Conservation (phyloP, 225 moss, liverwort and hornwort species). For the Physcomitrellopsis africana region DNA sequence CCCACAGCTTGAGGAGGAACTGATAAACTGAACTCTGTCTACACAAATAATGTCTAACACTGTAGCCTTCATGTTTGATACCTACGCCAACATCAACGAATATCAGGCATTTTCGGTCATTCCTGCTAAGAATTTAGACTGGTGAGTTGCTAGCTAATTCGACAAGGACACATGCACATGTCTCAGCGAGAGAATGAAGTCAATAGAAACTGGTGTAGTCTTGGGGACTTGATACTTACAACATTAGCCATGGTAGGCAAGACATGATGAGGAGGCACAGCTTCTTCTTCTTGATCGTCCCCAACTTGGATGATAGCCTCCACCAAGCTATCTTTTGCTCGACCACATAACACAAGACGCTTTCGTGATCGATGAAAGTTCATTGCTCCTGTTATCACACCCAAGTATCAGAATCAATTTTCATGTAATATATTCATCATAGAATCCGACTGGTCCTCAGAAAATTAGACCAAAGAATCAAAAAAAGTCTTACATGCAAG, state of each 20-base stretch:
- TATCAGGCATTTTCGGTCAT: not conserved
- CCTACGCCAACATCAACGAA: not conserved
- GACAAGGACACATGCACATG: slow-evolving; percentile 9
- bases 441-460: slow-evolving; percentile 14
- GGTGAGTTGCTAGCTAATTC: slow-evolving; percentile 21
- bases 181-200: slow-evolving; percentile 18
- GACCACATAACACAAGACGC: slow-evolving; percentile 84
- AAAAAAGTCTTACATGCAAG: slow-evolving; percentile 10
- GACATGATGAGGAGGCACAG: slow-evolving; percentile 82
- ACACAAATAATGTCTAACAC: too few relatives aligned
- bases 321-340: slow-evolving; percentile 91
- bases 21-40: too few relatives aligned
- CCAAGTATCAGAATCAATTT: slow-evolving; percentile 30
- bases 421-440: not conserved
- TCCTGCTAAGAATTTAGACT: slow-evolving; percentile 8
- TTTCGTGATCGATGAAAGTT: slow-evolving; percentile 74
- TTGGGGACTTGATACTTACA: slow-evolving; percentile 54
- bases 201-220: slow-evolving; percentile 13
- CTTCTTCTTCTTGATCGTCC: slow-evolving; percentile 93
- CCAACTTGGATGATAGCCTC: slow-evolving; percentile 94
- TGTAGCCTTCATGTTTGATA: too few relatives aligned
- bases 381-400: slow-evolving; percentile 54
- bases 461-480: slow-evolving; percentile 19
- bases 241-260: slow-evolving; percentile 91
- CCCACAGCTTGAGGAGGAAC: too few relatives aligned